phyloP scores from a whole-genome alignment of 495 filamentous ascomycete genomes.

The Lasiosphaeria miniovina region DNA sequence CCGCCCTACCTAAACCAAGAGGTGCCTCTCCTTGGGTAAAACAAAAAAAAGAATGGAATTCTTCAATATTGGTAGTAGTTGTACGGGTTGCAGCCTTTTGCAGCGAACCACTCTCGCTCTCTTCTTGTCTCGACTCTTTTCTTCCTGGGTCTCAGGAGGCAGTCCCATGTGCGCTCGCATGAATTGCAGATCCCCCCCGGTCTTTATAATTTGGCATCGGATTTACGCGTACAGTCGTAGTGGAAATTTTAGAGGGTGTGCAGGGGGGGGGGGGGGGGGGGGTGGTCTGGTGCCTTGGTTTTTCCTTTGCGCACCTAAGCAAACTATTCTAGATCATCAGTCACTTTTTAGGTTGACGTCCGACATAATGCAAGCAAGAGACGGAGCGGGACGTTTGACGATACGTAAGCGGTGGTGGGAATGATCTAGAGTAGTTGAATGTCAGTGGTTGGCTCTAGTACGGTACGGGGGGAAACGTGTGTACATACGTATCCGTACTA shows the following conservation, averaged over 20 bases:
- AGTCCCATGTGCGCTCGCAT: neutral
- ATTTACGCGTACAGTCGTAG: neutral
- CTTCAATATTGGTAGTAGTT: too few species aligned
- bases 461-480: too few species aligned
- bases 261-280: too few species aligned
- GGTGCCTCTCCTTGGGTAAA: too few species aligned
- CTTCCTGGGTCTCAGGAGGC: neutral
- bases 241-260: neutral
- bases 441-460: neutral
- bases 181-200: neutral
- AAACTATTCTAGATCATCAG: too few species aligned
- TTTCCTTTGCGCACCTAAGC: too few species aligned
- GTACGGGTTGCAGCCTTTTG: neutral
- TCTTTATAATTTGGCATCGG: neutral
- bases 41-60: too few species aligned
- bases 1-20: too few species aligned
- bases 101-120: too few species aligned
- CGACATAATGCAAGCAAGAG: constrained; percentile 5
- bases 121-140: too few species aligned
- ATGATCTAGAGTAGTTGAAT: neutral
- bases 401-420: neutral
- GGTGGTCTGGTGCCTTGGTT: too few species aligned
- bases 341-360: neutral
- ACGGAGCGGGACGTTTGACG: constrained; percentile 6
- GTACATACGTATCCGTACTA: too few species aligned